Conservation (phyloP, 306 rosid species). For the Quercus wislizeni region DNA sequence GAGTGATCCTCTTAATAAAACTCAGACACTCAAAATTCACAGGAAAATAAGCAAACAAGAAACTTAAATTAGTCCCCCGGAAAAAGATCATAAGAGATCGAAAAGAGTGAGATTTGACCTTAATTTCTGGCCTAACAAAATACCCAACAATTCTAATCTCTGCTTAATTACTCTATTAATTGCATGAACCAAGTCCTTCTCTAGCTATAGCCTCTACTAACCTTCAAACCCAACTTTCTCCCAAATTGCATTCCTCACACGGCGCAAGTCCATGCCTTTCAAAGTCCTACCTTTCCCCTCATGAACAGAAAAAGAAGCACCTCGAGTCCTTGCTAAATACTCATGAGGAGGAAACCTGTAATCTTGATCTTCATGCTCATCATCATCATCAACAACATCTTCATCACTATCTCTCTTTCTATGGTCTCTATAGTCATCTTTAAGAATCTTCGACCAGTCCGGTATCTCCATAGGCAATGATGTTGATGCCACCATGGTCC, state of each 20-base stretch:
- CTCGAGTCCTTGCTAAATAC: slow-evolving; percentile 78
- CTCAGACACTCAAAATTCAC: slow-evolving; percentile 29
- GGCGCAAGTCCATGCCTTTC: slow-evolving; percentile 79
- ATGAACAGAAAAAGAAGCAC: slow-evolving; percentile 76
- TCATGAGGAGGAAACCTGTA: slow-evolving; percentile 71
- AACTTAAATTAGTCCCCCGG: background rate
- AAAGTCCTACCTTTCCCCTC: slow-evolving; percentile 96
- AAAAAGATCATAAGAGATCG: background rate
- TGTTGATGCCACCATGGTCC: slow-evolving; percentile 1
- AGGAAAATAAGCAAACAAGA: background rate
- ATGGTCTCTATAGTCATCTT: slow-evolving; percentile 48
- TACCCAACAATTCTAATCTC: slow-evolving; percentile 7
- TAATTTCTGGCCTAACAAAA: slow-evolving; percentile 18
- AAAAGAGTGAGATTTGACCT: background rate
- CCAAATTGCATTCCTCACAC: slow-evolving; percentile 93
- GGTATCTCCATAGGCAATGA: slow-evolving; percentile 83
- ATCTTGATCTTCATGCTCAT: background rate
- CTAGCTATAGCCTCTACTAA: slow-evolving; percentile 10
- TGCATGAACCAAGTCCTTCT: background rate
- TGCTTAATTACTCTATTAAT: background rate
- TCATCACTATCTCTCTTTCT: slow-evolving; percentile 26
- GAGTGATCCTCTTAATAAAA: slow-evolving; percentile 38
- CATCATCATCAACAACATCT: background rate
- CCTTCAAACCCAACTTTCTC: slow-evolving; percentile 80
- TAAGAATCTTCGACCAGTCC: slow-evolving; percentile 80